Percentiles rank a stretch among this genome's conserved stretches.
Evolutionary conservation across 2,329 filamentous ascomycete genomes (phyloP).

Genomic region (Diplodia scrobiculata): DNA sequence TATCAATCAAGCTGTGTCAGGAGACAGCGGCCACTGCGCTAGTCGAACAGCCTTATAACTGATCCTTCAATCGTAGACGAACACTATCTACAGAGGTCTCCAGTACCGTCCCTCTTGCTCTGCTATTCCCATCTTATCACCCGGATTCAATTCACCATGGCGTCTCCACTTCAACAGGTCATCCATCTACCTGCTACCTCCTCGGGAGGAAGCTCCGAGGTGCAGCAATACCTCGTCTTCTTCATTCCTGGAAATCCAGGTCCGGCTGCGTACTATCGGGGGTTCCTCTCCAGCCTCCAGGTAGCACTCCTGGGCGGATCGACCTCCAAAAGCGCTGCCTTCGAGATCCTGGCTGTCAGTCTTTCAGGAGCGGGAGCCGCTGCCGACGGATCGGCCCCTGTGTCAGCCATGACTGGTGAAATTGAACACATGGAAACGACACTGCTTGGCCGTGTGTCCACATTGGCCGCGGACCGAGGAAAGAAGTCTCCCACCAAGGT

Average conservation of each 20-base stretch:
- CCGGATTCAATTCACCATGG: neutral
- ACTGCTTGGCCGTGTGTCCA: neutral
- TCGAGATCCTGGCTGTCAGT: constrained; percentile 46
- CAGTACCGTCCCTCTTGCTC: neutral
- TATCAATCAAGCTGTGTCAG: neutral
- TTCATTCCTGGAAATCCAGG: constrained; percentile 78
- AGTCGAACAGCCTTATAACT: neutral
- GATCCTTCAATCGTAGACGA: neutral
- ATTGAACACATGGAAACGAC: neutral
- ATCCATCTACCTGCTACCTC: neutral
- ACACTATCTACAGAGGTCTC: neutral
- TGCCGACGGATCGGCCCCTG: constrained; percentile 16
- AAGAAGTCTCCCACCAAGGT: neutral
- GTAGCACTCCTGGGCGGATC: constrained; percentile 38
- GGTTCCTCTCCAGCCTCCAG: constrained; percentile 64
- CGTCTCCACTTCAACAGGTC: neutral
- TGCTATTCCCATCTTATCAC: neutral
- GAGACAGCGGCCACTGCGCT: neutral
- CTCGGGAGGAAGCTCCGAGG: neutral
- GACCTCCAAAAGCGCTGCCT: constrained; percentile 25
- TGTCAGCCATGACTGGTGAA: neutral
- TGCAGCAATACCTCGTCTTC: constrained; percentile 59
- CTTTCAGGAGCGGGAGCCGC: constrained; percentile 39
- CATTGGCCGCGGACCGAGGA: neutral
- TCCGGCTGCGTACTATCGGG: constrained; percentile 71